These are phyloP conservation scores for Elongisporangium undulatum DNA, from an alignment of 352 stramenopile species.

Conservation along the genomic window DNA sequence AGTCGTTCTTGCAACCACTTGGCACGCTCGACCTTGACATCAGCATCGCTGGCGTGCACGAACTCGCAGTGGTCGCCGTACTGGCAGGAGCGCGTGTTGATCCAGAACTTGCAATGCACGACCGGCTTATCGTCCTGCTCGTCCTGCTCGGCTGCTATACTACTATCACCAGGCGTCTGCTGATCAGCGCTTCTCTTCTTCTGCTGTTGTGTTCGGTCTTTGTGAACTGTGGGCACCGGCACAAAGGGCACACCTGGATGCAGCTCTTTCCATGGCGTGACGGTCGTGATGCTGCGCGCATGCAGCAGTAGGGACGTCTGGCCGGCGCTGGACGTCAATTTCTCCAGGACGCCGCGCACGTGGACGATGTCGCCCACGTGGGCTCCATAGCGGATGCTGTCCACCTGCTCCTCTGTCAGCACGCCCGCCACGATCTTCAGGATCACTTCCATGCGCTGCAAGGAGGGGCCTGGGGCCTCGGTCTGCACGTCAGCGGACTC, in stretches of 20 bases:
- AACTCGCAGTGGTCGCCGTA: conserved; percentile 62
- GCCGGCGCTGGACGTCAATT: conserved; percentile 8
- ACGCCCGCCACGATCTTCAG: conserved; percentile 72
- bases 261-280: conserved; percentile 48
- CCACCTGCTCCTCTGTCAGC: conserved; percentile 56
- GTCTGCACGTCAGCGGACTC: conserved; percentile 8
- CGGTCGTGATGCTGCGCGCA: conserved; percentile 28
- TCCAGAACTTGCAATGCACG: conserved; percentile 78
- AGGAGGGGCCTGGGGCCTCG: conserved; percentile 1
- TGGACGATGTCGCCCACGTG: conserved; percentile 70
- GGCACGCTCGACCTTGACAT: conserved; percentile 44
- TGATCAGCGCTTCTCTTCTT: not conserved
- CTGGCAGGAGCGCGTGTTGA: conserved; percentile 75
- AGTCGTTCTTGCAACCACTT: conserved; percentile 63
- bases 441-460: conserved; percentile 61
- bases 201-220: conserved; percentile 1
- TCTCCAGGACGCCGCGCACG: conserved; percentile 56
- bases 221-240: conserved; percentile 38
- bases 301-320: conserved; percentile 29
- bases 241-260: conserved; percentile 56
- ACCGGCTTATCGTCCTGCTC: conserved; percentile 3
- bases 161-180: not conserved
- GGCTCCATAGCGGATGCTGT: conserved; percentile 52
- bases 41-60: conserved; percentile 38
- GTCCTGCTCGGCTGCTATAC: not conserved